Evolutionary conservation across 805 yeast genomes (phyloP), one percentile per base, ranked within the genome.

Genomic region (Torulaspora maleeae): DNA sequence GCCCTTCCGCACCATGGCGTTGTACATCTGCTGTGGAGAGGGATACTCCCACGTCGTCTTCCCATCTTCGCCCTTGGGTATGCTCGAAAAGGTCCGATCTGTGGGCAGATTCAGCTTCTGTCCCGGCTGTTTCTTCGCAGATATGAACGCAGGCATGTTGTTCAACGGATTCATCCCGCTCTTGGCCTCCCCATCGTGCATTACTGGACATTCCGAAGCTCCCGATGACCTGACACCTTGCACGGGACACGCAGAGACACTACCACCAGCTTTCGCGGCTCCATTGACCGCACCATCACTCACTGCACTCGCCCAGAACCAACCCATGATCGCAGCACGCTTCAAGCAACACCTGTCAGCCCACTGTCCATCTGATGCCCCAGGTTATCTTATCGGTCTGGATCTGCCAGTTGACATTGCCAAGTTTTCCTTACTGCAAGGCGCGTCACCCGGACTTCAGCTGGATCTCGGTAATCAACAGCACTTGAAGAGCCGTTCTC

Each of bases 1-100:
- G 16, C 96, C 96, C 70, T 93, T 93, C 52, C 91, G 80, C 22
- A 89, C 70, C 98, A 93, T 91, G 10, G 99, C 99, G 60, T 91
- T 90, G 54, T 89, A 81, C 99, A 93, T 93, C 64, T 93, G 99
- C 68, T 93, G 99, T 1, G 99, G 99, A 2, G 96, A 87, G 1
- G 99, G 99, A 63, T 93, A 93, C 68, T 93, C 99, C 99, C 99
- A 93, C 38, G 82, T 79, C 1, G 95, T 95, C 49, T 79, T 80
- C 8, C 70, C 73, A 1, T 70, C 72, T 11, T 63, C 61, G 24
- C 98, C 98, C 51, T 87, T 77, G 16, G 99, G 99, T 43, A 93
- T 93, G 1, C 87, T 69, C 12, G 96, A 87, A 30, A 82, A 66
- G 1, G 95, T 84, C 55, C 96, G 79, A 35, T 84, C 86, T 0